Percentiles rank a stretch among this genome's conserved stretches.
These are phyloP conservation scores for Xylariaceae sp. DNA, from an alignment of 2,329 filamentous ascomycete species.

Conservation along the genomic window DNA sequence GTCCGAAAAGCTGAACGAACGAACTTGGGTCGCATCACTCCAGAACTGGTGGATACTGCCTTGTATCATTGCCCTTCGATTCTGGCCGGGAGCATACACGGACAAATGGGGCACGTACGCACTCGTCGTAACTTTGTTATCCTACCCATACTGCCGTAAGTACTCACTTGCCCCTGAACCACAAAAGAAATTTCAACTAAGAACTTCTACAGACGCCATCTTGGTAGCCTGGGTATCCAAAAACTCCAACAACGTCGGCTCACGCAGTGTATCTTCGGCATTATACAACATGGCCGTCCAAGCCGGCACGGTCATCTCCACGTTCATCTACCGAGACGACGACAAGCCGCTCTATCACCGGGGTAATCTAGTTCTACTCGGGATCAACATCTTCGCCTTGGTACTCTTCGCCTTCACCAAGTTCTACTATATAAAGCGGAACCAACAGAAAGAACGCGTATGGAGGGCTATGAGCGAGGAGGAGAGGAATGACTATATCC, in stretches of 20 bases:
- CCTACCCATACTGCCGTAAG: conserved; percentile 52
- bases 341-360: conserved; percentile 53
- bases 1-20: conserved; percentile 49
- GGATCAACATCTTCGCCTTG: conserved; percentile 48
- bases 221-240: conserved; percentile 57
- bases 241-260: conserved; percentile 59
- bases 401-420: conserved; percentile 50
- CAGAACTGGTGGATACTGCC: conserved; percentile 55
- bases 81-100: conserved; percentile 41
- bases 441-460: conserved; percentile 43
- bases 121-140: conserved; percentile 46
- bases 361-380: conserved; percentile 54
- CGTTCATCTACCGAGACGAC: conserved; percentile 51
- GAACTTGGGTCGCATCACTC: conserved; percentile 44
- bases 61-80: conserved; percentile 48
- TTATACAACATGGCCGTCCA: conserved; percentile 53
- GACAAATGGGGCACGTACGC: conserved; percentile 52
- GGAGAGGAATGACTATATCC: conserved; percentile 47
- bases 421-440: conserved; percentile 51
- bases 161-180: background rate
- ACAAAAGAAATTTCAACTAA: background rate
- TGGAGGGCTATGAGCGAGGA: conserved; percentile 50
- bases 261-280: conserved; percentile 56
- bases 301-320: conserved; percentile 32
- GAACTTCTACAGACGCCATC: conserved; percentile 45